A percentile compares a stretch with the other conserved stretches of the same genome.
phyloP scores from a whole-genome alignment of 805 yeast species.

The Saccharomycopsis fibuligera region DNA sequence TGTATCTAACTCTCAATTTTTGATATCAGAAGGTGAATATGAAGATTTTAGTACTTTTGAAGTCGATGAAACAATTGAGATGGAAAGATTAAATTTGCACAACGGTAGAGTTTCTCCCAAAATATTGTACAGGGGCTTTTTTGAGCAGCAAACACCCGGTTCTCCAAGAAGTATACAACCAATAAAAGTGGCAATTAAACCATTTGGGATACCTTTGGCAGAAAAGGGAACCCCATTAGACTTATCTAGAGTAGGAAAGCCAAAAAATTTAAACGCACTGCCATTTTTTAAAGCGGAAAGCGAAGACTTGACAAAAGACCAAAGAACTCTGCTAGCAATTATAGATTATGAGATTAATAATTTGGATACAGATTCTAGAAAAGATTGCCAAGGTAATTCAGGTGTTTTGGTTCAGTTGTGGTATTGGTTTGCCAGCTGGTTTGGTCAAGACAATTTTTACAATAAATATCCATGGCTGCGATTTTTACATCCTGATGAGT shows the following conservation, averaged over 20 bases:
- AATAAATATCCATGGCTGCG: conserved; percentile 10
- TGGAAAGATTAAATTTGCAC: no score
- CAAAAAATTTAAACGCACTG: conserved; percentile 3
- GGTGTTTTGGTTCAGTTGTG: not conserved
- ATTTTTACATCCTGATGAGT: conserved; percentile 2
- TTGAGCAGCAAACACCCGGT: no score
- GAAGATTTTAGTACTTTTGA: no score
- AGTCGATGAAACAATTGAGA: no score
- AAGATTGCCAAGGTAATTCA: not conserved
- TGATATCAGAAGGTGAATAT: no score
- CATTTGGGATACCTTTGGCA: not conserved
- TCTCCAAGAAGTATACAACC: no score
- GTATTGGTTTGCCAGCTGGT: not conserved
- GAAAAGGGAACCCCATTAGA: conserved; percentile 3
- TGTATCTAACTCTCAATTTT: no score
- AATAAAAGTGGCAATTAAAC: no score
- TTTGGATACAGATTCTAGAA: not conserved
- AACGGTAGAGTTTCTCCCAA: no score
- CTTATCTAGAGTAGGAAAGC: conserved; percentile 3
- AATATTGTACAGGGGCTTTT: no score
- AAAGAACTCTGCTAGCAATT: conserved; percentile 7
- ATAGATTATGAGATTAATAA: conserved; percentile 14
- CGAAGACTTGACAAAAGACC: conserved; percentile 2
- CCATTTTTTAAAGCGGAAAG: conserved; percentile 8
- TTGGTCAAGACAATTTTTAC: not conserved